Evolutionary conservation across 768 basidiomycete species (phyloP), one percentile per base, ranked within the genome.

Genomic region (Strobilomyces dryophilus): DNA sequence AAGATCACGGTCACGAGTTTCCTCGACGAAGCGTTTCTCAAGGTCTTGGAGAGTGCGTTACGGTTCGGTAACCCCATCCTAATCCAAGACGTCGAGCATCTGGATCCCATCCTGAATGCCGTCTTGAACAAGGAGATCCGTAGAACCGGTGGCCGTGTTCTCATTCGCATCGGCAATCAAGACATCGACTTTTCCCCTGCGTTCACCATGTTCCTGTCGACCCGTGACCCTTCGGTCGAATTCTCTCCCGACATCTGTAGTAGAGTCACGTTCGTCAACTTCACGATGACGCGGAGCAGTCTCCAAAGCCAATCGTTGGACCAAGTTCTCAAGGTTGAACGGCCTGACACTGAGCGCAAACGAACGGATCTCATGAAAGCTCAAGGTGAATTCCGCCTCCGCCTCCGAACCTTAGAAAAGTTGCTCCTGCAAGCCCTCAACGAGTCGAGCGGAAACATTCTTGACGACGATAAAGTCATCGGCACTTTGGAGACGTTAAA

Each of bases 131-230:
- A 85, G 63, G 97, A 99, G 72, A 92, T 98, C 47, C 81, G 94
- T 35, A 82, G 95, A 26, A 97, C 97, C 2, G 97, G 97, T 40
- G 97, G 97, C 40, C 92, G 97, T 69, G 94, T 98, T 14, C 82
- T 98, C 37, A 97, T 99, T 57, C 91, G 97, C 35, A 77, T 98
- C 20, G 95, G 97, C 5, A 98, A 80, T 66, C 97, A 99, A 74
- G 97, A 99, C 61, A 98, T 99, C 69, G 97, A 99, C 68, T 98
- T 98, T 69, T 99, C 97, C 0, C 97, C 97, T 7, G 87, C 97
- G n/a, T 99, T 99, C 78, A 97, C 92, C 6, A 95, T 99, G 92
- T 99, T 99, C 83, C 79, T 99, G 41, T 92, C 95, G 2, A 99
- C 97, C 11, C 78, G 97, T 20, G 95, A 99, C 69, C 95, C 97